phyloP scores from a whole-genome alignment of 805 yeast genomes.

The Metschnikowia reukaufii region DNA sequence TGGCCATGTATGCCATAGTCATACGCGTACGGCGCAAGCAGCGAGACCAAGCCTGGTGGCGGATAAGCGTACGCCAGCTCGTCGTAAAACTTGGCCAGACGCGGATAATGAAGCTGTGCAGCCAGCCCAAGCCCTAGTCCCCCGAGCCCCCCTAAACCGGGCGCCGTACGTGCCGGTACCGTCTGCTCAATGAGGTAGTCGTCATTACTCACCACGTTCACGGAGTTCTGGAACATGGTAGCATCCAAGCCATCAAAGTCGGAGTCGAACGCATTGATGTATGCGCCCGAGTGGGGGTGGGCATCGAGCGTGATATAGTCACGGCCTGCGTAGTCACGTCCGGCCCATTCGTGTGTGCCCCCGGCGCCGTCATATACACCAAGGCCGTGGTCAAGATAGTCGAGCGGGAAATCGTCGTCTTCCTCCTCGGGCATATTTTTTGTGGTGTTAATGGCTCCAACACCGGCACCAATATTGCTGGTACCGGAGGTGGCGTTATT shows the following conservation, averaged over 20 bases:
- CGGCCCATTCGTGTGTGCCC: constrained; percentile 8
- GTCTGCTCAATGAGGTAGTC: constrained; percentile 54
- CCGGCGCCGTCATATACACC: not conserved
- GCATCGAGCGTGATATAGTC: constrained; percentile 28
- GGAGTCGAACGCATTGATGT: constrained; percentile 20
- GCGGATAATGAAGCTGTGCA: constrained; percentile 27
- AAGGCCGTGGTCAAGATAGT: constrained; percentile 53
- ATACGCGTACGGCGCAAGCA: constrained; percentile 8
- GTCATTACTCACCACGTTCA: constrained; percentile 41
- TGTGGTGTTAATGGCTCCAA: constrained; percentile 4
- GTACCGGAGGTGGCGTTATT: no score
- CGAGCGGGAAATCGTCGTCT: constrained; percentile 72
- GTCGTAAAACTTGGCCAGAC: constrained; percentile 20
- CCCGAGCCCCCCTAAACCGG: not conserved
- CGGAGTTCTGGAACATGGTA: constrained; percentile 21
- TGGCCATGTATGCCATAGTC: constrained; percentile 8
- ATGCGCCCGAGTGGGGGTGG: constrained; percentile 17
- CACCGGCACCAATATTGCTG: constrained; percentile 12
- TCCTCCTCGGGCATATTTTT: no score
- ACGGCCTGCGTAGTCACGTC: constrained; percentile 18
- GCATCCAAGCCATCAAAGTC: constrained; percentile 23
- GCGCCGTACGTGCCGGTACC: constrained; percentile 34
- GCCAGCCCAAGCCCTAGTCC: not conserved
- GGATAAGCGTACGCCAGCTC: constrained; percentile 11
- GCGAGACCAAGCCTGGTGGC: constrained; percentile 8